These are phyloP conservation scores for Nidula niveotomentosa DNA, from an alignment of 1,284 basidiomycete genomes.

Conservation along the genomic window DNA sequence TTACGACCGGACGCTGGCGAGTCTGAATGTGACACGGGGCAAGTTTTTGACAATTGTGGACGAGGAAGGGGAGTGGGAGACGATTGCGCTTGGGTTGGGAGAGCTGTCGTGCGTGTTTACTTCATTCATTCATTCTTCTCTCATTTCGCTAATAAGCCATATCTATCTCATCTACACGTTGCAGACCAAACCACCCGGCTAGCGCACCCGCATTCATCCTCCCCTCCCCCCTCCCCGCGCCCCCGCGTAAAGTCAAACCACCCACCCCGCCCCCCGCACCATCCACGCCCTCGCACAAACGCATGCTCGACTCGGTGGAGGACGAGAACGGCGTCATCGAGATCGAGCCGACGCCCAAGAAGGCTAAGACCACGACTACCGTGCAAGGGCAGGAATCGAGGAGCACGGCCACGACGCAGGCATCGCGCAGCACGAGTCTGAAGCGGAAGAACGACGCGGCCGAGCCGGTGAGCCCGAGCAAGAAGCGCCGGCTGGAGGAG, in stretches of 20 bases:
- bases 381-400: not conserved
- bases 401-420: not conserved
- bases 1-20: conserved; percentile 67
- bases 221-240: conserved; percentile 59
- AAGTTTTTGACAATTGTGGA: conserved; percentile 88
- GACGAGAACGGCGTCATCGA: conserved; percentile 49
- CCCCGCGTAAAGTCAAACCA: conserved; percentile 46
- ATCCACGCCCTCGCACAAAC: conserved; percentile 45
- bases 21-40: conserved; percentile 69
- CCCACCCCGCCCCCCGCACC: conserved; percentile 40
- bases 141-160: not conserved
- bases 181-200: conserved; percentile 50
- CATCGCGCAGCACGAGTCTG: not conserved
- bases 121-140: conserved; percentile 1
- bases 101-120: conserved; percentile 63
- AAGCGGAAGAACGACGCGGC: not conserved
- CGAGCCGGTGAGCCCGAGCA: conserved; percentile 47
- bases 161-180: not conserved
- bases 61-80: conserved; percentile 80
- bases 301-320: conserved; percentile 47
- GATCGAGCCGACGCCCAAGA: conserved; percentile 54
- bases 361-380: conserved; percentile 8
- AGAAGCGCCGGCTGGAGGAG: conserved; percentile 63
- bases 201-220: conserved; percentile 56
- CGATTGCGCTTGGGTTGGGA: conserved; percentile 73